Percentiles rank a stretch among this genome's conserved stretches.
phyloP scores from a whole-genome alignment of 306 rosid genomes.

The Vicia villosa region DNA sequence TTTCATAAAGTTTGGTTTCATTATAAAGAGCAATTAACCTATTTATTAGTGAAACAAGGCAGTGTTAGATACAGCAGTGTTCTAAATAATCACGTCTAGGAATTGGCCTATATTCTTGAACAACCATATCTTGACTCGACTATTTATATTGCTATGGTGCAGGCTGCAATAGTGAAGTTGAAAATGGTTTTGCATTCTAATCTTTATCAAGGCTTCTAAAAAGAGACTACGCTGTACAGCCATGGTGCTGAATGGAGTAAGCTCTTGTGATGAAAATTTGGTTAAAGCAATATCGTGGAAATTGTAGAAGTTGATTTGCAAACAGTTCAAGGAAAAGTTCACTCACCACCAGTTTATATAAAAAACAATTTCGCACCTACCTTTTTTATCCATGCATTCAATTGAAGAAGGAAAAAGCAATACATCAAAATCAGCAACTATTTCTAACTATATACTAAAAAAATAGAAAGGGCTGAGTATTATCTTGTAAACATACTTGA shows the following conservation, averaged over 20 bases:
- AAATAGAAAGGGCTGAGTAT: slow-evolving; percentile 5
- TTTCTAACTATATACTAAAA: slow-evolving; percentile 23
- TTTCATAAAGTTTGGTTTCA: not conserved
- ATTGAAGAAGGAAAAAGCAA: slow-evolving; percentile 10
- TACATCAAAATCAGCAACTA: slow-evolving; percentile 30
- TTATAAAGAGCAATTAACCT: slow-evolving; percentile 24
- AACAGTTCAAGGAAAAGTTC: slow-evolving; percentile 5
- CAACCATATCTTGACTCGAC: not conserved
- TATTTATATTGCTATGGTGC: not conserved
- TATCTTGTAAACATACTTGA: slow-evolving; percentile 55
- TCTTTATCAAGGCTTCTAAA: slow-evolving; percentile 4
- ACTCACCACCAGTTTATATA: not conserved
- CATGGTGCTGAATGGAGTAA: not conserved
- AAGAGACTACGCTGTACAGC: slow-evolving; percentile 7
- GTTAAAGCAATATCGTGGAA: slow-evolving; percentile 9
- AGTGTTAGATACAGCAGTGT: not conserved
- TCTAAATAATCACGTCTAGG: slow-evolving; percentile 2
- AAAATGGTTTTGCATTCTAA: slow-evolving; percentile 17
- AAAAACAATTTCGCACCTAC: slow-evolving; percentile 17
- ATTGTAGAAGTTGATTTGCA: slow-evolving; percentile 10
- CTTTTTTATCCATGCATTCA: slow-evolving; percentile 16
- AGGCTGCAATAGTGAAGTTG: slow-evolving; percentile 4
- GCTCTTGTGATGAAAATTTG: not conserved
- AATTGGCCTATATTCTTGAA: not conserved
- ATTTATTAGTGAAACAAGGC: slow-evolving; percentile 8